Evolutionary conservation across 225 moss, liverwort and hornwort genomes (phyloP).

Genomic region (Polytrichum formosum): DNA sequence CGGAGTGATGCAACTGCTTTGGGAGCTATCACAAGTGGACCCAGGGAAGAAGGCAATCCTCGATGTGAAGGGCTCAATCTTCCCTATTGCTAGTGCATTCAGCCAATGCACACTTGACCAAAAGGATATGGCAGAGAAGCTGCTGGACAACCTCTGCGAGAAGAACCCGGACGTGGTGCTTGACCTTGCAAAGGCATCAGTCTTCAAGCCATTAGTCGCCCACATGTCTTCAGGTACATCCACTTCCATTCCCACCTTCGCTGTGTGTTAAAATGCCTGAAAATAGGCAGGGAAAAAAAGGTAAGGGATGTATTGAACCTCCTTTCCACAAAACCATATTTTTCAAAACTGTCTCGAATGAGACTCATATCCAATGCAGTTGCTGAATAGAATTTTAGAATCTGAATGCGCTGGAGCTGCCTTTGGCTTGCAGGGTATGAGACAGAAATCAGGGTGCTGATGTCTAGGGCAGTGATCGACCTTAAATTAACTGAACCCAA

Average conservation of each 20-base stretch:
- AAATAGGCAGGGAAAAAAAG: too few relatives aligned
- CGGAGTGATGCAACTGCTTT: constrained; percentile 39
- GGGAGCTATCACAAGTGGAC: constrained; percentile 42
- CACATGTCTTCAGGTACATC: constrained; percentile 39
- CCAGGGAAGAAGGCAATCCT: constrained; percentile 40
- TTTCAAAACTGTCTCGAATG: too few relatives aligned
- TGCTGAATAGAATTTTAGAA: too few relatives aligned
- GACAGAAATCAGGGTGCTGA: constrained; percentile 28
- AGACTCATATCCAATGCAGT: too few relatives aligned
- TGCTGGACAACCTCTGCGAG: constrained; percentile 39
- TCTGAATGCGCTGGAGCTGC: constrained; percentile 2
- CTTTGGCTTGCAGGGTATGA: constrained; percentile 23
- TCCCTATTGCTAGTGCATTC: constrained; percentile 43
- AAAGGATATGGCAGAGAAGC: constrained; percentile 30
- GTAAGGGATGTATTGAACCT: too few relatives aligned
- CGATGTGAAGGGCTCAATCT: constrained; percentile 30
- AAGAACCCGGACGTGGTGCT: constrained; percentile 39
- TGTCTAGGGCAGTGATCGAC: constrained; percentile 43
- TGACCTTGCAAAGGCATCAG: constrained; percentile 39
- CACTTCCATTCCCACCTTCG: not conserved
- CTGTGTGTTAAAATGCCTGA: too few relatives aligned
- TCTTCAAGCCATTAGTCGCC: constrained; percentile 38
- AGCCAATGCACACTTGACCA: constrained; percentile 25
- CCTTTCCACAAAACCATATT: too few relatives aligned
- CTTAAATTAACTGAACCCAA: constrained; percentile 36